Conservation (phyloP, 176 grass and related monocot genomes). For the Paspalum vaginatum region DNA sequence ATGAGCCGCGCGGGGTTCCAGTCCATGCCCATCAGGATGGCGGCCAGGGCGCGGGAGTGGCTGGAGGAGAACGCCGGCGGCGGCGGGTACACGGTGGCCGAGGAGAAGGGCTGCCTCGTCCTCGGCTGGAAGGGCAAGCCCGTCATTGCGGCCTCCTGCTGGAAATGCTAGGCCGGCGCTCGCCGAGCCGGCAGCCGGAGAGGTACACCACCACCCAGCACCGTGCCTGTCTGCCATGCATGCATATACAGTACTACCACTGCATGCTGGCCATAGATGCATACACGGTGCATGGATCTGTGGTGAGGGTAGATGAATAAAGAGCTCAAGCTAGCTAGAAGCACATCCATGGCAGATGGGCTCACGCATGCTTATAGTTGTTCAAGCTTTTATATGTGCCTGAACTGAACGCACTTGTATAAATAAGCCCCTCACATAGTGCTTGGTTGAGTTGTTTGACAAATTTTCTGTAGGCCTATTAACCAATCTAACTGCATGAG, state of each 20-base stretch:
- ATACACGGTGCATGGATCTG: background rate
- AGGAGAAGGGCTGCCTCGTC: slow-evolving; percentile 69
- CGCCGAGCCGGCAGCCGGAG: background rate
- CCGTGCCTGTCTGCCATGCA: background rate
- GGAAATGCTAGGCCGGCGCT: slow-evolving; percentile 53
- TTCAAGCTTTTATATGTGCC: slow-evolving; percentile 31
- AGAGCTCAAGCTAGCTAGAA: slow-evolving; percentile 26
- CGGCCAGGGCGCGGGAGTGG: slow-evolving; percentile 58
- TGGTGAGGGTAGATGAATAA: background rate
- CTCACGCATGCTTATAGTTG: background rate
- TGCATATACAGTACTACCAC: background rate
- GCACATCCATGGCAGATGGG: background rate
- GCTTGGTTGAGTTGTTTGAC: slow-evolving; percentile 7
- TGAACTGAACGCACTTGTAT: slow-evolving; percentile 41
- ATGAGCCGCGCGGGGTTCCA: slow-evolving; percentile 80
- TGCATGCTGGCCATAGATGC: background rate
- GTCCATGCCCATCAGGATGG: slow-evolving; percentile 61
- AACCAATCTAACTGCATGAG: background rate
- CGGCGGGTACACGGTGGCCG: slow-evolving; percentile 66
- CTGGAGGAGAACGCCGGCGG: slow-evolving; percentile 45
- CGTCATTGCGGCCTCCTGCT: slow-evolving; percentile 63
- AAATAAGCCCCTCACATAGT: slow-evolving; percentile 37
- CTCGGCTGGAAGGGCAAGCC: slow-evolving; percentile 79
- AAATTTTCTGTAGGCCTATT: slow-evolving; percentile 45
- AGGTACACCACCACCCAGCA: background rate